Evolutionary conservation across 495 filamentous ascomycete species (phyloP), one percentile per base, ranked within the genome.

Genomic region (Penicillium verhagenii): DNA sequence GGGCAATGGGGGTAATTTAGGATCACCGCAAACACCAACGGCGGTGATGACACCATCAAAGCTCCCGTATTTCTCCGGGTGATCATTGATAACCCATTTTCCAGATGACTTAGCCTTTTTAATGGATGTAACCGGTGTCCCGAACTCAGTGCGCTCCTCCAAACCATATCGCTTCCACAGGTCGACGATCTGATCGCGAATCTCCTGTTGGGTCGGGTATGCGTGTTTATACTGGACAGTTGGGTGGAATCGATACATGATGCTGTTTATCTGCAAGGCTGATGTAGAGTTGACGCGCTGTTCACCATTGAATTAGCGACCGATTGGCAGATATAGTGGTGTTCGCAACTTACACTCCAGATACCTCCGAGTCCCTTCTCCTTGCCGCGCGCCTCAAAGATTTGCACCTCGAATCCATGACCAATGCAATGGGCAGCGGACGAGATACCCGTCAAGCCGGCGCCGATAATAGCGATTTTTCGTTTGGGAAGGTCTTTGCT

Each of bases 221-320:
- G 88, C 87, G 11, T 72, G 69, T n/a, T 77, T 71, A 82, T 88
- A 94, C 47, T 76, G 73, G 2, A 95, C 82, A 0, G 87, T 89
- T 0, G 90, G 91, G 54, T 92, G 89, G 68, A 94, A 96, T 28
- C 91, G 83, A 70, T 92, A 94, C 90, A 94, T 92, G 54, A 92
- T 71, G 37, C 85, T 89, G 66, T 94, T 88, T 33, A 94, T 90
- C 58, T 94, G 90, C 0, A 94, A 79, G 39, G 86, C 79, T 1
- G 88, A 91, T 10, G 90, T 92, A 54, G 87, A 89, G 74, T 92
- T 92, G 33, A 93, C 90, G 72, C 82, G 79, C 85, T 91, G 37
- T 16, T 14, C 8, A 20, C 7, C 20, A 10, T 37, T n/a, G n/a
- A n/a, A n/a, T n/a, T 18, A 48, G 37, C 45, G 21, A 52, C 20